Conservation (phyloP, 768 basidiomycete species). For the Hygrocybe punicea region DNA sequence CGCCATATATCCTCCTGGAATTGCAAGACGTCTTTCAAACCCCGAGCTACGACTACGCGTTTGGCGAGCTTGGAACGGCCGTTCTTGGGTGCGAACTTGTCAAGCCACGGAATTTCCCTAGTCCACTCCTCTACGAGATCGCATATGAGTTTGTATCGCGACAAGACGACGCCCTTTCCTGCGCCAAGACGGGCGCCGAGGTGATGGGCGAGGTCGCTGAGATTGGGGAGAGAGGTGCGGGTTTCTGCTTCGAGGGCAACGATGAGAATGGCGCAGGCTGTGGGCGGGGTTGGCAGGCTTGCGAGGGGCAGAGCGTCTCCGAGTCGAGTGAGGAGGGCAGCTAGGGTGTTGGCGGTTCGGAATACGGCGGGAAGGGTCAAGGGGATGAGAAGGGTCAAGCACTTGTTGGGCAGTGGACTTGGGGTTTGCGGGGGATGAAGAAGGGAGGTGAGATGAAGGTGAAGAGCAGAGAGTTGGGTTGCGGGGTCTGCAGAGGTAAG, state of each 20-base stretch:
- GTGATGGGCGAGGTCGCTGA: conserved; percentile 54
- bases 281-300: conserved; percentile 41
- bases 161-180: conserved; percentile 55
- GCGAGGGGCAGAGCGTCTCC: conserved; percentile 36
- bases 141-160: conserved; percentile 64
- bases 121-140: conserved; percentile 59
- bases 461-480: conserved; percentile 55
- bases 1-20: conserved; percentile 63
- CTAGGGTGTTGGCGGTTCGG: conserved; percentile 46
- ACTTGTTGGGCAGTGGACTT: conserved; percentile 32
- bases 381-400: conserved; percentile 39
- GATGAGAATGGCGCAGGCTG: conserved; percentile 68
- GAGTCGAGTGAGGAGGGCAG: conserved; percentile 40
- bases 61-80: conserved; percentile 61
- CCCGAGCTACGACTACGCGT: conserved; percentile 61
- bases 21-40: conserved; percentile 64
- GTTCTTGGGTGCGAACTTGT: conserved; percentile 47
- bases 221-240: conserved; percentile 48
- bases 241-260: conserved; percentile 68
- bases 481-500: conserved; percentile 56
- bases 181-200: conserved; percentile 53
- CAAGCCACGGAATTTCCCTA: conserved; percentile 70
- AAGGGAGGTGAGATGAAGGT: conserved; percentile 46
- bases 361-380: conserved; percentile 42
- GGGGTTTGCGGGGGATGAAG: conserved; percentile 32